phyloP scores from a whole-genome alignment of 2,329 filamentous ascomycete species.

The Chaetomium olivaceum region DNA sequence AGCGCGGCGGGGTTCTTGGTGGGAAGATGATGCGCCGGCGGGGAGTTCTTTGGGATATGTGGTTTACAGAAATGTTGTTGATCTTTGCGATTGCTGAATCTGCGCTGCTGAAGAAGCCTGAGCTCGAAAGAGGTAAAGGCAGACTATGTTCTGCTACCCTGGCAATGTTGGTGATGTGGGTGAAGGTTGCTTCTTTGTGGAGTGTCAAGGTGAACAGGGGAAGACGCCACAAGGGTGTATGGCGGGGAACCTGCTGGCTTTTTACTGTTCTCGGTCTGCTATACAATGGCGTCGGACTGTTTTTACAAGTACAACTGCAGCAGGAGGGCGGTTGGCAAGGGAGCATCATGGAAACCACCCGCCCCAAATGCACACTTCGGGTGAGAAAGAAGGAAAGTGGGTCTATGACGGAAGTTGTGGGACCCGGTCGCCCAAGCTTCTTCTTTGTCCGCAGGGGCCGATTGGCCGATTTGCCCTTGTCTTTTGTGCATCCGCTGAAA shows the following conservation, averaged over 20 bases:
- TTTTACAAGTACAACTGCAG: not conserved
- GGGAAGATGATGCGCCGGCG: not conserved
- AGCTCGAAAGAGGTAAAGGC: not conserved
- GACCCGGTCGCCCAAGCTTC: slow-evolving; percentile 14
- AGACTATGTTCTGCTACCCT: not conserved
- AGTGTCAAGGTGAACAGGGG: not conserved
- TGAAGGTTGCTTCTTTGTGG: slow-evolving; percentile 3
- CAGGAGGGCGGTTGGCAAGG: slow-evolving; percentile 14
- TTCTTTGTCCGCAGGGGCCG: not conserved
- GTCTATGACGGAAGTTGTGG: slow-evolving; percentile 29
- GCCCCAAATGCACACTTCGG: not conserved
- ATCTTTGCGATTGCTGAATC: not conserved
- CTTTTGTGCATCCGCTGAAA: not conserved
- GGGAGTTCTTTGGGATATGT: not conserved
- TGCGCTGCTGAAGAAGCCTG: not conserved
- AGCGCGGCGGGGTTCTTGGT: not conserved
- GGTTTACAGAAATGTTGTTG: not conserved
- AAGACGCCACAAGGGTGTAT: not conserved
- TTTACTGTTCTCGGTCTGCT: slow-evolving; percentile 16
- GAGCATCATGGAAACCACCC: slow-evolving; percentile 20
- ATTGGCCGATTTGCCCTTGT: slow-evolving; percentile 5
- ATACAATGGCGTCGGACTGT: not conserved
- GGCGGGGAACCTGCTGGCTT: slow-evolving; percentile 8
- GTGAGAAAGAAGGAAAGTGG: slow-evolving; percentile 24
- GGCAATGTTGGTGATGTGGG: not conserved